Evolutionary conservation across 768 basidiomycete genomes (phyloP).

Genomic region (Podaxis pistillaris): DNA sequence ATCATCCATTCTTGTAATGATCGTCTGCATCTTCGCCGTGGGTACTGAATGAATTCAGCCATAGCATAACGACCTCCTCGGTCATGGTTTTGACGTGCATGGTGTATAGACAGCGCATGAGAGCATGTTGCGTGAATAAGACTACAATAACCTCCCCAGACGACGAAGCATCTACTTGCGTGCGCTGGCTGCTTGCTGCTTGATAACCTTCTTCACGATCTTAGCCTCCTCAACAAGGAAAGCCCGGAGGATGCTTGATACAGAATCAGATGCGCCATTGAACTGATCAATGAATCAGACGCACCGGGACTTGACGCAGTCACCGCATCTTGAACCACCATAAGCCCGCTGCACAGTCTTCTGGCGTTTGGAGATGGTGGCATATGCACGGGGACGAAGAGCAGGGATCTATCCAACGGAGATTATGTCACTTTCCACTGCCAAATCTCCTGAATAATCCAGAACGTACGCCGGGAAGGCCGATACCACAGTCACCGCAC

Average conservation of each 20-base stretch:
- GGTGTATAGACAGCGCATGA: constrained; percentile 25
- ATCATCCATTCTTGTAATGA: not conserved
- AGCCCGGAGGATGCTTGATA: constrained; percentile 85
- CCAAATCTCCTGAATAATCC: not conserved
- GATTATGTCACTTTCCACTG: not conserved
- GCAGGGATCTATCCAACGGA: constrained; percentile 69
- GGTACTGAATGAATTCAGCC: not conserved
- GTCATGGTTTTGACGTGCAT: constrained; percentile 26
- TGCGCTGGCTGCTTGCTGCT: constrained; percentile 49
- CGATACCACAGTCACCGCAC: constrained; percentile 97
- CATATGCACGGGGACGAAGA: constrained; percentile 94
- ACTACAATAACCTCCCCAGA: constrained; percentile 13
- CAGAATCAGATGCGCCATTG: constrained; percentile 4
- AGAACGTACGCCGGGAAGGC: constrained; percentile 84
- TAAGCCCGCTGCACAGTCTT: constrained; percentile 97
- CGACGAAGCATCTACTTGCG: constrained; percentile 36
- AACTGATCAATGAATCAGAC: constrained; percentile 23
- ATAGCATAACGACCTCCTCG: constrained; percentile 18
- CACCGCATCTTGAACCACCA: constrained; percentile 95
- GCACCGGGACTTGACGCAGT: constrained; percentile 93
- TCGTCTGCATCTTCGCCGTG: not conserved
- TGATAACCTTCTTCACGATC: constrained; percentile 99
- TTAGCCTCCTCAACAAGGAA: constrained; percentile 99
- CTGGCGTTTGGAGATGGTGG: constrained; percentile 93
- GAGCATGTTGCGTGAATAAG: constrained; percentile 19